Percentiles rank a stretch among this genome's conserved stretches.
These are phyloP conservation scores for Globisporangium radiosum DNA, from an alignment of 352 stramenopile species.

Conservation along the genomic window DNA sequence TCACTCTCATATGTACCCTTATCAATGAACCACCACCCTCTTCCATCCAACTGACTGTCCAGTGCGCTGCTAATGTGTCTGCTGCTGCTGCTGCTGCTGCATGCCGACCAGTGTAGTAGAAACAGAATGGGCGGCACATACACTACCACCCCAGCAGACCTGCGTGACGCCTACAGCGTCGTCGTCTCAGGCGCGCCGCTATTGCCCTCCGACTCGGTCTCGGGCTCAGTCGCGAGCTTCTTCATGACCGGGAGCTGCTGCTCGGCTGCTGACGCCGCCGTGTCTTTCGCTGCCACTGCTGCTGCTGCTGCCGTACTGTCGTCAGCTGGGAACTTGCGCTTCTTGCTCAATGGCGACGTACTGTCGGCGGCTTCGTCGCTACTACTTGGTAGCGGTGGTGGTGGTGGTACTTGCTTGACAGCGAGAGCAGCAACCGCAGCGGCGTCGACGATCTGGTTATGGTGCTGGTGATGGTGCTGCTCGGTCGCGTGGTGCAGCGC, in stretches of 20 bases:
- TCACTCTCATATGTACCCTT: no score
- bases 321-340: constrained; percentile 4
- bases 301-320: not conserved
- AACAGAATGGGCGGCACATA: no score
- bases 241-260: not conserved
- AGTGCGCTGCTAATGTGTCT: no score
- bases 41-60: no score
- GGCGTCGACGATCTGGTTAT: constrained; percentile 11
- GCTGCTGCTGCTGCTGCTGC: no score
- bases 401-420: constrained; percentile 1
- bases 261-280: not conserved
- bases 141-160: no score
- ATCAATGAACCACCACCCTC: no score
- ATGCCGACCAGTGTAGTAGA: no score
- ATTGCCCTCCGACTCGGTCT: no score
- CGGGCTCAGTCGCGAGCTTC: not conserved
- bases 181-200: no score
- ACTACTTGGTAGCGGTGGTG: no score
- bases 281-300: not conserved
- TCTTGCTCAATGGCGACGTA: constrained; percentile 7
- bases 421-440: constrained; percentile 2
- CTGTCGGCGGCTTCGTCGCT: not conserved
- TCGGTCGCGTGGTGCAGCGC: constrained; percentile 5
- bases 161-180: no score
- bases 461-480: constrained; percentile 5